These are phyloP conservation scores for Cyathus pygmaeus DNA, from an alignment of 1,284 basidiomycete species.

Conservation along the genomic window DNA sequence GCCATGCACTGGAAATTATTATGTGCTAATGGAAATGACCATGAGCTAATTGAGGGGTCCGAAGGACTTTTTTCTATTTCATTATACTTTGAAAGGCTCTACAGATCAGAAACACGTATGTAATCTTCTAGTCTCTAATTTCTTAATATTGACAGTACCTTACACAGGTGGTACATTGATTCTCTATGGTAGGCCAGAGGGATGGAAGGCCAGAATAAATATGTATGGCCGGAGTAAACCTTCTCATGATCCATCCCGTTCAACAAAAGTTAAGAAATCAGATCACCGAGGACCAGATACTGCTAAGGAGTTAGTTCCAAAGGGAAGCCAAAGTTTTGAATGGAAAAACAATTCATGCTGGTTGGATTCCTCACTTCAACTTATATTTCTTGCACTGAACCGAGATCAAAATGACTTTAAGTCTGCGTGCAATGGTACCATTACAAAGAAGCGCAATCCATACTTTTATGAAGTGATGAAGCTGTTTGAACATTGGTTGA, in stretches of 20 bases:
- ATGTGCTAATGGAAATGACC: slow-evolving; percentile 14
- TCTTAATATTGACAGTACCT: background rate
- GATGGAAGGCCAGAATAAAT: slow-evolving; percentile 8
- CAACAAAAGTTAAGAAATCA: slow-evolving; percentile 12
- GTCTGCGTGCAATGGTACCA: background rate
- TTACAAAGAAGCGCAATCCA: background rate
- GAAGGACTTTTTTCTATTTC: background rate
- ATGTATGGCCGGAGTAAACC: slow-evolving; percentile 17
- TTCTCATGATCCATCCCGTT: slow-evolving; percentile 1
- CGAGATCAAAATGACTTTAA: background rate
- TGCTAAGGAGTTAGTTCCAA: slow-evolving; percentile 8
- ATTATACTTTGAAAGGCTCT: too few relatives aligned
- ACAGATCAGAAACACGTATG: too few relatives aligned
- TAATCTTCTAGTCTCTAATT: background rate
- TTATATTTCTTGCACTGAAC: background rate
- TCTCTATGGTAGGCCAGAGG: slow-evolving; percentile 4
- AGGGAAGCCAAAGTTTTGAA: background rate
- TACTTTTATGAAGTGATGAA: background rate
- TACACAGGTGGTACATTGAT: slow-evolving; percentile 7
- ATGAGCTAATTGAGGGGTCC: slow-evolving; percentile 18
- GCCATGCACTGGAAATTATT: slow-evolving; percentile 32
- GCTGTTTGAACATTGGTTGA: background rate
- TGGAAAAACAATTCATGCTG: background rate
- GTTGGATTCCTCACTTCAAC: background rate
- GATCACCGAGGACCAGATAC: slow-evolving; percentile 17